Conservation (phyloP, 495 filamentous ascomycete species). For the Cercophora samala region DNA sequence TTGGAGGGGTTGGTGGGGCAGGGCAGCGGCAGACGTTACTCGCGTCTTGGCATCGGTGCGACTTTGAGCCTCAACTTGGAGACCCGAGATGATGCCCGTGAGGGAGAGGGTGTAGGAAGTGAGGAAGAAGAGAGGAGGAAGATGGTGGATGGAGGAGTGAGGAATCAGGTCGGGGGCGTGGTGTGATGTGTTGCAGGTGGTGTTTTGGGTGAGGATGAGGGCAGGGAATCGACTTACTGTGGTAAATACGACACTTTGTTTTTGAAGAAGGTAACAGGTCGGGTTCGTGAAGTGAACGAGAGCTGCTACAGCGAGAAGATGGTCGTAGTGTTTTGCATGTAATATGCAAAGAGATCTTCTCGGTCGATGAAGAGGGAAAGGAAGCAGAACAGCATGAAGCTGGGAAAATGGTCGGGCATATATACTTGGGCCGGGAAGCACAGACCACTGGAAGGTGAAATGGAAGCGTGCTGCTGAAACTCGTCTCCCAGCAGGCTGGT, state of each 20-base stretch:
- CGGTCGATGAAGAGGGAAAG: not conserved
- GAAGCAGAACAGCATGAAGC: not conserved
- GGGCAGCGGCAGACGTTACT: not conserved
- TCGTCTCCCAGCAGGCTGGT: not conserved
- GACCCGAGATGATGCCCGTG: not conserved
- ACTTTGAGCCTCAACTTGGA: not conserved
- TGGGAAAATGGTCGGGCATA: not conserved
- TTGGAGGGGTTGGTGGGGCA: not conserved
- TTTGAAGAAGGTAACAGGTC: too few relatives aligned
- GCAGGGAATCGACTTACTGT: not conserved
- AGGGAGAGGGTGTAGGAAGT: not conserved
- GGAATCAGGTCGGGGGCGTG: not conserved
- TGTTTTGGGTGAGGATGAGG: not conserved
- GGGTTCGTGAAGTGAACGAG: too few relatives aligned
- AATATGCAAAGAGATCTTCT: not conserved
- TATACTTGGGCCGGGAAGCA: not conserved
- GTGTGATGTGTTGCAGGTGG: not conserved
- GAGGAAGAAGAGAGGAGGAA: not conserved
- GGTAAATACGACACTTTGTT: not conserved
- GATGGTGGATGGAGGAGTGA: not conserved
- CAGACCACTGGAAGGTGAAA: not conserved
- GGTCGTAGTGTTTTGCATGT: not conserved
- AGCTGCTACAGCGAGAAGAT: not conserved
- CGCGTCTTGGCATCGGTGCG: not conserved
- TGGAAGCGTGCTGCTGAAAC: not conserved